These are phyloP conservation scores for Nissolia schottii DNA, from an alignment of 306 rosid genomes.

Conservation along the genomic window DNA sequence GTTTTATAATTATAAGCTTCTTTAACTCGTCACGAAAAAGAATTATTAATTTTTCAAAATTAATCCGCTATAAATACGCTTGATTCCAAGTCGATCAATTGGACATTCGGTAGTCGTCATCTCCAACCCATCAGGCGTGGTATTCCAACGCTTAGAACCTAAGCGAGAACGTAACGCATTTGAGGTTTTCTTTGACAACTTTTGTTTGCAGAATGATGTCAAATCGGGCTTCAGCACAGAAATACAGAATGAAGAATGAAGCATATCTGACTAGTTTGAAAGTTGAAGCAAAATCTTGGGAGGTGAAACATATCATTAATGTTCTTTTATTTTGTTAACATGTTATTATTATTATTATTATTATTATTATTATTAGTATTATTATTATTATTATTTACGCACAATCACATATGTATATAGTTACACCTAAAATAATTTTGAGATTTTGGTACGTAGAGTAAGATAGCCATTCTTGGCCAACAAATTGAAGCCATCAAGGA, in stretches of 20 bases:
- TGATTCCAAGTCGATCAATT: no score
- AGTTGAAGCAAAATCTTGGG: background rate
- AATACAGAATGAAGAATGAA: background rate
- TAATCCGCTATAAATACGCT: no score
- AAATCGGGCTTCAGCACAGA: background rate
- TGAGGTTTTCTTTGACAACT: background rate
- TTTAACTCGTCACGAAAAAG: no score
- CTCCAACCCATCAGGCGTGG: no score
- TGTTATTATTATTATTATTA: background rate
- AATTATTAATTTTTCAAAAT: no score
- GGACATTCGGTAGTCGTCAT: no score
- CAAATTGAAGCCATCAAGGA: slow-evolving; percentile 23
- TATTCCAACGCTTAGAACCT: no score
- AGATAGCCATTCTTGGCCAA: slow-evolving; percentile 28
- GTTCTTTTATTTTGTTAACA: no score
- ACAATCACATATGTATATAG: no score
- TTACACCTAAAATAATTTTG: background rate
- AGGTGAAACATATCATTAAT: slow-evolving; percentile 28
- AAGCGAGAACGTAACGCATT: no score
- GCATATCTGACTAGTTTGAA: background rate
- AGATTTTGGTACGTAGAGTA: slow-evolving; percentile 23
- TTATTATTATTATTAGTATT: no score
- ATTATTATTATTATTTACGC: no score
- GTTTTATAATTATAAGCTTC: background rate
- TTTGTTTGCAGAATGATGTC: background rate